phyloP scores from a whole-genome alignment of 73 alveolate species.

The Paramecium sexaurelia region DNA sequence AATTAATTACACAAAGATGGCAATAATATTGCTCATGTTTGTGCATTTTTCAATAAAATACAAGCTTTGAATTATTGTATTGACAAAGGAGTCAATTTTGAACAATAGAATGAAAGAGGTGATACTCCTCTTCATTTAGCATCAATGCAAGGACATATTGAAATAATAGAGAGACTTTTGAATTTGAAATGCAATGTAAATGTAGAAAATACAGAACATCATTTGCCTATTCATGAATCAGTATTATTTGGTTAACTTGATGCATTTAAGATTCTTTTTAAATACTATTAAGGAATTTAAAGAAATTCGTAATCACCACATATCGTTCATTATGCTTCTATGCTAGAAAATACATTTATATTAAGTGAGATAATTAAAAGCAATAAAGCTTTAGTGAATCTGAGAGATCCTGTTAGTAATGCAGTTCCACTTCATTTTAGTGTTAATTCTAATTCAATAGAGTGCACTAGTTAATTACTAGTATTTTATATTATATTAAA shows the following conservation, averaged over 20 bases:
- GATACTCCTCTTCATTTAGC: slow-evolving; percentile 20
- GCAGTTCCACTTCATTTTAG: slow-evolving; percentile 16
- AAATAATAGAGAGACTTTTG: not conserved
- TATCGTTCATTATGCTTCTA: slow-evolving; percentile 7
- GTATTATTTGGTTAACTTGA: slow-evolving; percentile 7
- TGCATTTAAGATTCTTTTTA: not conserved
- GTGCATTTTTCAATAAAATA: not conserved
- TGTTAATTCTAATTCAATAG: not conserved
- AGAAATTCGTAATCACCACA: not conserved
- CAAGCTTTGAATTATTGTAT: not conserved
- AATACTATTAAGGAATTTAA: not conserved
- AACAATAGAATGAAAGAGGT: slow-evolving; percentile 7
- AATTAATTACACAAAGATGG: not conserved
- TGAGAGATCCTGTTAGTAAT: not conserved
- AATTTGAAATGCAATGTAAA: not conserved
- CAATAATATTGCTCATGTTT: not conserved
- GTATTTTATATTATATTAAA: not conserved
- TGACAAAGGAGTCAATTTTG: not conserved
- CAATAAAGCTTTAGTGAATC: not conserved
- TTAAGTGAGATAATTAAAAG: not conserved
- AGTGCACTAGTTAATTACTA: not conserved
- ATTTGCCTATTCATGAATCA: not conserved
- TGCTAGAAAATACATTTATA: not conserved
- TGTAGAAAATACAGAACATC: not conserved
- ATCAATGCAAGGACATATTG: not conserved